Percentiles rank a stretch among this genome's conserved stretches.
Evolutionary conservation across 805 yeast genomes (phyloP).

Genomic region (Myxozyma mucilagina): DNA sequence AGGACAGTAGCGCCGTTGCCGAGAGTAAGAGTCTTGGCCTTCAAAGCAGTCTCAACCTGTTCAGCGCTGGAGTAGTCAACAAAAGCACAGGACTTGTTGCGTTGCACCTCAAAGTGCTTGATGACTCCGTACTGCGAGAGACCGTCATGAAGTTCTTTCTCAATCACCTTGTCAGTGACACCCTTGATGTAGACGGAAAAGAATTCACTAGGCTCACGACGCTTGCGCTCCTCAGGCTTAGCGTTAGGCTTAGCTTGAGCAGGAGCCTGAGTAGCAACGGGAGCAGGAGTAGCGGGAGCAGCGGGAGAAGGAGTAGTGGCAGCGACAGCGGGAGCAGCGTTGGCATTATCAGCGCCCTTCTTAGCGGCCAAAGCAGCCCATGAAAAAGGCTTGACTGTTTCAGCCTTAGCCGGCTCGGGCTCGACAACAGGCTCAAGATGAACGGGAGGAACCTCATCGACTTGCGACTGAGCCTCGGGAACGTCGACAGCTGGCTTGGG

Average conservation of each 20-base stretch:
- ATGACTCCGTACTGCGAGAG: conserved; percentile 39
- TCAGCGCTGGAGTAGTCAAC: conserved; percentile 42
- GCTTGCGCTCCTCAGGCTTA: conserved; percentile 19
- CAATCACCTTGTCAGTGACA: conserved; percentile 37
- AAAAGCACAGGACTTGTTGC: conserved; percentile 40
- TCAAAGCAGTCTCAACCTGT: conserved; percentile 38
- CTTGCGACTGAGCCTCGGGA: conserved; percentile 14
- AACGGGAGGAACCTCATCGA: conserved; percentile 25
- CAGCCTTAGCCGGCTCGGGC: conserved; percentile 2
- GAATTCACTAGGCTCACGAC: conserved; percentile 27
- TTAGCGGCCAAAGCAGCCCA: conserved; percentile 38
- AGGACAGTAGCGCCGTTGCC: conserved; percentile 35
- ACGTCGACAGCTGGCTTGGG: conserved; percentile 20
- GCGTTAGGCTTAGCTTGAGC: conserved; percentile 7
- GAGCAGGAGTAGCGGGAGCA: conserved; percentile 23
- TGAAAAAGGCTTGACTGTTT: conserved; percentile 31
- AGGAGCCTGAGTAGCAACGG: conserved; percentile 4
- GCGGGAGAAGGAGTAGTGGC: conserved; percentile 33
- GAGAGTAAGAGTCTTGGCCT: conserved; percentile 37
- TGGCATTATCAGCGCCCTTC: conserved; percentile 24
- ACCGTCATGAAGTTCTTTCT: conserved; percentile 36
- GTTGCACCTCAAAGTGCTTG: conserved; percentile 41
- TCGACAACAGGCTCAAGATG: conserved; percentile 14
- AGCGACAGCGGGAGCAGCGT: conserved; percentile 29
- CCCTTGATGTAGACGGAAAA: conserved; percentile 44